A percentile compares a stretch with the other conserved stretches of the same genome.
Evolutionary conservation across 2,329 filamentous ascomycete genomes (phyloP).

Genomic region (Claviceps citrina): DNA sequence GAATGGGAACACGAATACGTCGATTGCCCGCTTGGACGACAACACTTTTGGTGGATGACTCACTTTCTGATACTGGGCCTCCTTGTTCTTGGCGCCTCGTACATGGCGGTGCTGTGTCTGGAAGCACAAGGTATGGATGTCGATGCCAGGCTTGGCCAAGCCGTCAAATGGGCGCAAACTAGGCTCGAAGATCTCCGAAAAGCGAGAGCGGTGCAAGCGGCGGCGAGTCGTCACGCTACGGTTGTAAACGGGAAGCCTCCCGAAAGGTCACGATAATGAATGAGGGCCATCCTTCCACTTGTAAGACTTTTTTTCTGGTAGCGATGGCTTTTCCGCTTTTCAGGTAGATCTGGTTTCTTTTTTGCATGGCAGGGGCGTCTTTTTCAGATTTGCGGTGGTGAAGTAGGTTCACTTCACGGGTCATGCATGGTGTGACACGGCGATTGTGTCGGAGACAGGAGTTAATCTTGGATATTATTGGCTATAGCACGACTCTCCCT

Average conservation of each 20-base stretch:
- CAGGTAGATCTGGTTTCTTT: no score
- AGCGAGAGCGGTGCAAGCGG: background rate
- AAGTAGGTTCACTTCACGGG: background rate
- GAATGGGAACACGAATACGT: slow-evolving; percentile 73
- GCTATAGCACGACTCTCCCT: no score
- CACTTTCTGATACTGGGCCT: slow-evolving; percentile 54
- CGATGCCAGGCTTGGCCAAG: slow-evolving; percentile 13
- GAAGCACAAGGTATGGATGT: slow-evolving; percentile 20
- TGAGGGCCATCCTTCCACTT: no score
- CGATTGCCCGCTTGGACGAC: slow-evolving; percentile 64
- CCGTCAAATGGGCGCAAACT: slow-evolving; percentile 8
- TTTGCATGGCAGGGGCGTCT: slow-evolving; percentile 5
- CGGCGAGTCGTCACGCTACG: background rate
- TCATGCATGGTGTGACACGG: no score
- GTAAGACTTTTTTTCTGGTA: no score
- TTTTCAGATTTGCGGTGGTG: background rate
- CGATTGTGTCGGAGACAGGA: no score
- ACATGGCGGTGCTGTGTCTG: slow-evolving; percentile 12
- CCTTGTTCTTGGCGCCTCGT: slow-evolving; percentile 17
- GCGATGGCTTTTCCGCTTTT: no score
- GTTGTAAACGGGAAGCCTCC: slow-evolving; percentile 9
- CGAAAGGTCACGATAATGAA: slow-evolving; percentile 8
- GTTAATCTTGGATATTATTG: no score
- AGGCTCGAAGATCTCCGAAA: slow-evolving; percentile 5
- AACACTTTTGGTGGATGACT: slow-evolving; percentile 89